A percentile compares a stretch with the other conserved stretches of the same genome.
Conservation (phyloP, 2,329 filamentous ascomycete genomes). For the Lachnellula willkommii region DNA sequence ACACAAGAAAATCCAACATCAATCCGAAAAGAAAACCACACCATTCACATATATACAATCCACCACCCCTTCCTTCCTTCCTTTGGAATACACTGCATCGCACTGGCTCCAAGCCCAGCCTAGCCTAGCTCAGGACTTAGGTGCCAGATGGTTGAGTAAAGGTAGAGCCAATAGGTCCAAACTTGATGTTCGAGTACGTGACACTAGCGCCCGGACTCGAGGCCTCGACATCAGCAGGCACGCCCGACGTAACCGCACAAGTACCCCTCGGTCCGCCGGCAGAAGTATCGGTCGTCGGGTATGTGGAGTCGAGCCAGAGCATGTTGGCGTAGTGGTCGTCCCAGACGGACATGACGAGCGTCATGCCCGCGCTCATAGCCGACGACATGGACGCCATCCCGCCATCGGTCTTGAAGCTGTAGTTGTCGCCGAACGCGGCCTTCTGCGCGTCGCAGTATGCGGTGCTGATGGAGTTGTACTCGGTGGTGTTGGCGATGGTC, state of each 20-base stretch:
- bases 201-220: slow-evolving; percentile 41
- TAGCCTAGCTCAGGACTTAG: not conserved
- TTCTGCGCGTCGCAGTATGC: slow-evolving; percentile 53
- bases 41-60: not conserved
- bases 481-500: slow-evolving; percentile 40
- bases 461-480: slow-evolving; percentile 48
- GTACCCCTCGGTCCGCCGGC: slow-evolving; percentile 50
- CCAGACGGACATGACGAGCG: slow-evolving; percentile 58
- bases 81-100: too few relatives aligned
- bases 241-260: slow-evolving; percentile 48
- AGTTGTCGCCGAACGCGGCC: slow-evolving; percentile 48
- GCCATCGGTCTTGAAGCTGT: slow-evolving; percentile 49
- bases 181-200: slow-evolving; percentile 32
- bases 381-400: slow-evolving; percentile 51
- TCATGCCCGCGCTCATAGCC: slow-evolving; percentile 54
- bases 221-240: slow-evolving; percentile 45
- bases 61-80: not conserved
- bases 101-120: not conserved
- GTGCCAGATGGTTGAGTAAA: slow-evolving; percentile 14
- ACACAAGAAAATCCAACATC: not conserved
- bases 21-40: not conserved
- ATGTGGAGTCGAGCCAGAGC: slow-evolving; percentile 69
- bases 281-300: slow-evolving; percentile 44
- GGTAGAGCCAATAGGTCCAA: slow-evolving; percentile 30
- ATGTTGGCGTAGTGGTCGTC: slow-evolving; percentile 57